Evolutionary conservation across 2,329 filamentous ascomycete species (phyloP).

Genomic region (Talaromyces amestolkiae): DNA sequence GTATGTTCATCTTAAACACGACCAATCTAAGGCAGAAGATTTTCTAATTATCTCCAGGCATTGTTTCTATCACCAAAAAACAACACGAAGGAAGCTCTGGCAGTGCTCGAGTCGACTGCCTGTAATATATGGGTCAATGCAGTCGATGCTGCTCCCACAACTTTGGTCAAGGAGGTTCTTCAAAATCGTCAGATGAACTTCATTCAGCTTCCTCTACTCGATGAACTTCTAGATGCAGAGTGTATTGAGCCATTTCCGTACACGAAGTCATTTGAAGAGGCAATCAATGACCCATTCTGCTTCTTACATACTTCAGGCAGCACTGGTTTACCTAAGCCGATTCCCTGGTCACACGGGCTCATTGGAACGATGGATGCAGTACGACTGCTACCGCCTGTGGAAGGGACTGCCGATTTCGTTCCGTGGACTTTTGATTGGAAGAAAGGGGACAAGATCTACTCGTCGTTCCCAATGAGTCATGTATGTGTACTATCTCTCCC

Average conservation of each 20-base stretch:
- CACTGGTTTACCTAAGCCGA: conserved; percentile 38
- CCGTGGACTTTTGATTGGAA: conserved; percentile 11
- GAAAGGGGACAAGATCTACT: conserved; percentile 14
- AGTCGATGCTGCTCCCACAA: not conserved
- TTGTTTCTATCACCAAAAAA: conserved; percentile 15
- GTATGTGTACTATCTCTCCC: not conserved
- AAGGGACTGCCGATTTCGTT: not conserved
- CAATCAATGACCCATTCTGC: conserved; percentile 33
- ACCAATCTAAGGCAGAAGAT: not conserved
- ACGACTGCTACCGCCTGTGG: conserved; percentile 17
- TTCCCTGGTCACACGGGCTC: conserved; percentile 29
- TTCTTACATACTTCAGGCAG: conserved; percentile 38
- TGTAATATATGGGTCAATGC: conserved; percentile 10
- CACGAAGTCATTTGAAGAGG: conserved; percentile 33
- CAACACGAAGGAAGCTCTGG: conserved; percentile 4
- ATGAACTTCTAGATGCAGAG: conserved; percentile 2
- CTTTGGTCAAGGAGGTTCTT: not conserved
- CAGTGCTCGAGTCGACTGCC: not conserved
- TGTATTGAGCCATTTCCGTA: conserved; percentile 21
- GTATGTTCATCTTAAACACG: not conserved
- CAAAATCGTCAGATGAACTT: not conserved
- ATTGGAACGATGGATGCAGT: conserved; percentile 21
- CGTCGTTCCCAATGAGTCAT: conserved; percentile 16
- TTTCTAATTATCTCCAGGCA: not conserved
- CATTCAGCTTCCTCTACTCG: conserved; percentile 9